These are phyloP conservation scores for Solanum pinnatisectum DNA, from an alignment of 257 asterid species.

Conservation along the genomic window DNA sequence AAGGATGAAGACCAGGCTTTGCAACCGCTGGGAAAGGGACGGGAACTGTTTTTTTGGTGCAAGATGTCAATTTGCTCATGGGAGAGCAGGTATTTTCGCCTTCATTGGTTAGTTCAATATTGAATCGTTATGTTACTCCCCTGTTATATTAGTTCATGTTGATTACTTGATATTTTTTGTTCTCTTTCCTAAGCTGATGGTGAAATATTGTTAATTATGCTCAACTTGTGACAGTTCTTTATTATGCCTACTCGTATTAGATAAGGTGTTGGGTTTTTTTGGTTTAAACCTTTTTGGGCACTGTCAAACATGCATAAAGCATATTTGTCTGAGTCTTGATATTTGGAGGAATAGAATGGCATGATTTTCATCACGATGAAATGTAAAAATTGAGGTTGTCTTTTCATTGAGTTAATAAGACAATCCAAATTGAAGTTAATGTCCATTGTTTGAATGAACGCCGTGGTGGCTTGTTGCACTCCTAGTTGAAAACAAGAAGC, in stretches of 20 bases:
- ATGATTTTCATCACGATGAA: background rate
- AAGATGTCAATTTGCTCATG: slow-evolving; percentile 48
- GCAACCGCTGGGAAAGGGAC: slow-evolving; percentile 20
- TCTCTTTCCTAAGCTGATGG: background rate
- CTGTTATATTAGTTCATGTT: background rate
- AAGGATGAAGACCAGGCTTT: slow-evolving; percentile 26
- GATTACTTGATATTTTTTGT: background rate
- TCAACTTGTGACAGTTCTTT: background rate
- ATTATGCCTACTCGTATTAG: background rate
- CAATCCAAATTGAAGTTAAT: background rate
- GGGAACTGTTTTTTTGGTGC: slow-evolving; percentile 30
- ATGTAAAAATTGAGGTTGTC: background rate
- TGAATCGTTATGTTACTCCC: background rate
- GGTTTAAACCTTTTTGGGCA: background rate
- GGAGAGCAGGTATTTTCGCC: slow-evolving; percentile 24
- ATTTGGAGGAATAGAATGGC: background rate
- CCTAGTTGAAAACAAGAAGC: background rate
- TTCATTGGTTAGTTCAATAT: background rate
- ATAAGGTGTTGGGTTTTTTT: background rate
- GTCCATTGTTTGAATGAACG: background rate
- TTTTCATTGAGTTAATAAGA: background rate
- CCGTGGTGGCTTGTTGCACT: background rate
- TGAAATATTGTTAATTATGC: background rate
- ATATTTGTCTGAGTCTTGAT: background rate
- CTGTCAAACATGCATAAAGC: background rate